A percentile compares a stretch with the other conserved stretches of the same genome.
These are phyloP conservation scores for Monosporozyma aquatica DNA, from an alignment of 805 yeast genomes.

Conservation along the genomic window DNA sequence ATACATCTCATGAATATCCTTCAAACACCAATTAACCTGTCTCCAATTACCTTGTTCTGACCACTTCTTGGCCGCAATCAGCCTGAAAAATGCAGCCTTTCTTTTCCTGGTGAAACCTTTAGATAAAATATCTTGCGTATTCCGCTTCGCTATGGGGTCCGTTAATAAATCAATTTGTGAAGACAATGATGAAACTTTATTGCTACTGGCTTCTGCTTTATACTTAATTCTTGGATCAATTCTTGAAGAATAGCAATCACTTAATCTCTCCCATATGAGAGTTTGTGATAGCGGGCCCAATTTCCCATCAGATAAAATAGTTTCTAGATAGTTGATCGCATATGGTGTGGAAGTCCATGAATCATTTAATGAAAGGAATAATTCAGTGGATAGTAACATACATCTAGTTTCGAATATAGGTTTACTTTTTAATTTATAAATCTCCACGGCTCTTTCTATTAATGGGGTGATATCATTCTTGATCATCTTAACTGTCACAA, in stretches of 20 bases:
- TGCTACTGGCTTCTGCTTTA: constrained; percentile 8
- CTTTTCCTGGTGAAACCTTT: constrained; percentile 55
- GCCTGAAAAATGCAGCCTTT: constrained; percentile 68
- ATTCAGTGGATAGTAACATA: constrained; percentile 57
- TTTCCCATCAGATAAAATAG: constrained; percentile 36
- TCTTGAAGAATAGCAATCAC: constrained; percentile 42
- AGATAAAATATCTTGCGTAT: constrained; percentile 26
- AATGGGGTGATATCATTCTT: constrained; percentile 40
- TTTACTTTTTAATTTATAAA: constrained; percentile 46
- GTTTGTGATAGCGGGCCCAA: constrained; percentile 41
- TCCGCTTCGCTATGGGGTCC: neutral
- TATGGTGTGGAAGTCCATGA: constrained; percentile 36
- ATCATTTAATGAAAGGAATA: constrained; percentile 41
- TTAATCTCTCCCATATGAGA: constrained; percentile 43
- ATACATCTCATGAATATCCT: constrained; percentile 29
- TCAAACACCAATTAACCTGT: constrained; percentile 26
- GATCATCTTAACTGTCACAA: constrained; percentile 34
- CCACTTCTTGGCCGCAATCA: constrained; percentile 71
- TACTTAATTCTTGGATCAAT: constrained; percentile 31
- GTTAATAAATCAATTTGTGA: neutral
- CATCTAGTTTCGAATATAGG: constrained; percentile 59
- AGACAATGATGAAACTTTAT: neutral
- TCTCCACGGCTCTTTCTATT: constrained; percentile 18
- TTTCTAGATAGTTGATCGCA: constrained; percentile 37
- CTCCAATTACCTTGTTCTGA: constrained; percentile 31